Evolutionary conservation across 2,329 filamentous ascomycete genomes (phyloP).

Genomic region (Tolypocladium endophyticum): DNA sequence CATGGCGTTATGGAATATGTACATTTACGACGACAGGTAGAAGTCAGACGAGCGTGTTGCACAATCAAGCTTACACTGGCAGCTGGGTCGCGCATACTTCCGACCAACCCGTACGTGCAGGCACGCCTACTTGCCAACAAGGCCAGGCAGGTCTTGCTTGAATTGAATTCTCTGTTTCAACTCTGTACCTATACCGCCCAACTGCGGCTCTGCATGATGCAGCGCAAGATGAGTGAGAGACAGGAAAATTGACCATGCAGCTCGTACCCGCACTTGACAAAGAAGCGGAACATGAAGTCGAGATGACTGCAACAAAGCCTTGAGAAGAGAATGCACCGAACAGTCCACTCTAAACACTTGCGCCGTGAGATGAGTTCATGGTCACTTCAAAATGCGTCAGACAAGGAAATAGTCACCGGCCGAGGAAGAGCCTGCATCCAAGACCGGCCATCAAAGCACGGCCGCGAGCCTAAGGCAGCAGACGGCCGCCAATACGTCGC

Average conservation of each 20-base stretch:
- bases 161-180: no score
- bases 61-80: conserved; percentile 11
- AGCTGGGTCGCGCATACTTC: not conserved
- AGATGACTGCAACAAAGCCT: not conserved
- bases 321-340: not conserved
- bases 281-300: not conserved
- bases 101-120: not conserved
- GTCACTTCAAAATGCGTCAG: not conserved
- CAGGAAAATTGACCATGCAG: not conserved
- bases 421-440: not conserved
- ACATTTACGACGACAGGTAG: conserved; percentile 20
- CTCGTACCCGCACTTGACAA: not conserved
- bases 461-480: conserved; percentile 6
- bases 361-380: conserved; percentile 6
- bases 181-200: not conserved
- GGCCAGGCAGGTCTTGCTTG: not conserved
- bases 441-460: not conserved
- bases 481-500: conserved; percentile 26
- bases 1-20: conserved; percentile 27
- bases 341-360: conserved; percentile 1
- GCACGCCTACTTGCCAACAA: not conserved
- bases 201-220: not conserved
- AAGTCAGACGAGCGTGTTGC: conserved; percentile 9
- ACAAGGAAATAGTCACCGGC: not conserved
- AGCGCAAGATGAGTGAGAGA: not conserved